phyloP scores from a whole-genome alignment of 331 rosid species.

The Quercus tomentella region DNA sequence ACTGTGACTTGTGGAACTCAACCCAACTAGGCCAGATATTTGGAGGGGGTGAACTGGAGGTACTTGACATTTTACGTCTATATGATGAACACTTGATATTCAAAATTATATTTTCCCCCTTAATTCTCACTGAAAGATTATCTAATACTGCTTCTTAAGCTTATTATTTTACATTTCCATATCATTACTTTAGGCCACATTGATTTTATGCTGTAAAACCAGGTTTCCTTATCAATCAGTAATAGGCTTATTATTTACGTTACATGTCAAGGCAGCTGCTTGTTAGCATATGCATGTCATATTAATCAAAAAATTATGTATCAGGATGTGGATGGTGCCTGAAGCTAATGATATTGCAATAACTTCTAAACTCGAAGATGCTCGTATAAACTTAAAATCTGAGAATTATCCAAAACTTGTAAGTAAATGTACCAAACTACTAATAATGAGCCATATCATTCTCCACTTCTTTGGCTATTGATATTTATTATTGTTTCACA shows the following conservation, averaged over 20 bases:
- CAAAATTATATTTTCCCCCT: background rate
- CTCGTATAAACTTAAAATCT: slow-evolving; percentile 27
- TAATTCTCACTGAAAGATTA: background rate
- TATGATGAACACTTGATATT: background rate
- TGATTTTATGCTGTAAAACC: background rate
- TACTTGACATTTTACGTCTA: background rate
- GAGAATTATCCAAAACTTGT: slow-evolving; percentile 50
- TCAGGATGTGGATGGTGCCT: slow-evolving; percentile 74
- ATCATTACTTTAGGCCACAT: background rate
- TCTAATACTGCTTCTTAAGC: background rate
- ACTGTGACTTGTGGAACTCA: slow-evolving; percentile 4
- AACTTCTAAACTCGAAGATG: slow-evolving; percentile 31
- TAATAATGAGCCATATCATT: background rate
- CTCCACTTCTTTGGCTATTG: background rate
- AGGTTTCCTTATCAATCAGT: background rate
- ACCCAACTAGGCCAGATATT: background rate
- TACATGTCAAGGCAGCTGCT: slow-evolving; percentile 10
- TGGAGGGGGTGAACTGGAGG: background rate
- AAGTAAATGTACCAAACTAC: slow-evolving; percentile 30
- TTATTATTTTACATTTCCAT: background rate
- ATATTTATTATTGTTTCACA: background rate
- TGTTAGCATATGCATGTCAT: slow-evolving; percentile 2
- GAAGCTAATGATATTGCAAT: slow-evolving; percentile 43
- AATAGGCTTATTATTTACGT: background rate
- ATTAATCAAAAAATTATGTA: slow-evolving; percentile 18